Evolutionary conservation across 2,329 filamentous ascomycete species (phyloP).

Genomic region (Periconia digitata): DNA sequence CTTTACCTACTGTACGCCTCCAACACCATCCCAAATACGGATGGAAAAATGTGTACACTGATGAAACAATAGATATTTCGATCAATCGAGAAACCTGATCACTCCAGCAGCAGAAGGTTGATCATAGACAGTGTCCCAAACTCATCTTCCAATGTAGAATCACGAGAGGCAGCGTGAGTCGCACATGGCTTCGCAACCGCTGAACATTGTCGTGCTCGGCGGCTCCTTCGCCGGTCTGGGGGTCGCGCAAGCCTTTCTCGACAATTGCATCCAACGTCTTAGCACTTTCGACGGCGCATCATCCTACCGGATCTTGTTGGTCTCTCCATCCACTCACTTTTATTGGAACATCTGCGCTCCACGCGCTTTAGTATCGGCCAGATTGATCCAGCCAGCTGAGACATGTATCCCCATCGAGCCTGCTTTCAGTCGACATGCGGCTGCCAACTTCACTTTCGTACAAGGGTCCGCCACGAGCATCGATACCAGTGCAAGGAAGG

Average conservation of each 20-base stretch:
- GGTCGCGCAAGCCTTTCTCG: constrained; percentile 38
- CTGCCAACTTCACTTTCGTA: constrained; percentile 37
- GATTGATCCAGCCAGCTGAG: constrained; percentile 26
- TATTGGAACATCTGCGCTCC: constrained; percentile 45
- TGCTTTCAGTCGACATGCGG: constrained; percentile 31
- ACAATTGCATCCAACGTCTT: constrained; percentile 27
- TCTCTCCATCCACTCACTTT: constrained; percentile 39
- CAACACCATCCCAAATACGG: neutral
- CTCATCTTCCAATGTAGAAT: neutral
- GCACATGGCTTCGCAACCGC: constrained; percentile 12
- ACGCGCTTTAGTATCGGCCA: constrained; percentile 33
- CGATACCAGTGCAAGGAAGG: constrained; percentile 24
- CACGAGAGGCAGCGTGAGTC: neutral
- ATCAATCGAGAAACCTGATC: neutral
- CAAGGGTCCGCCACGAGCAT: constrained; percentile 31
- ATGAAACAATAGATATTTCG: neutral
- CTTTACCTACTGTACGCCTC: neutral
- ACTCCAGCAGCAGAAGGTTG: neutral
- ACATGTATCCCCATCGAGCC: constrained; percentile 36
- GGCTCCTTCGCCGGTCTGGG: constrained; percentile 40
- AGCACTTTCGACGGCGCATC: constrained; percentile 23
- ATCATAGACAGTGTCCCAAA: neutral
- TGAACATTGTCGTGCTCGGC: constrained; percentile 42
- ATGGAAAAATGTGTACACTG: neutral
- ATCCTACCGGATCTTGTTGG: constrained; percentile 36